These are phyloP conservation scores for Bruguiera hainesii DNA, from an alignment of 441 rosid species.

Conservation along the genomic window DNA sequence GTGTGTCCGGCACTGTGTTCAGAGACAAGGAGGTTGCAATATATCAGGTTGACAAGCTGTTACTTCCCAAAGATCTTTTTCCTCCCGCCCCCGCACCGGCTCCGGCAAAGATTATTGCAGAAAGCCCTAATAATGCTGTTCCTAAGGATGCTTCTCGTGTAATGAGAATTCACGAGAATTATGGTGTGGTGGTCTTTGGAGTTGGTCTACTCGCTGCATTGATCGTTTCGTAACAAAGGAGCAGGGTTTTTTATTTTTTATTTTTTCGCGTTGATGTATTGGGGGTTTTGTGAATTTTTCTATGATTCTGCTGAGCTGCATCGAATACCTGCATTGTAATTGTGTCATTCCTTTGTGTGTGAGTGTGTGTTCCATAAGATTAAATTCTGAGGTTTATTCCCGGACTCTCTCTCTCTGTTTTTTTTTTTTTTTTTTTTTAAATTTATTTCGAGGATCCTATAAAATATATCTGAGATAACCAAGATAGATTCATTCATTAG, in stretches of 20 bases:
- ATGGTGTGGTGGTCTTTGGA: slow-evolving; percentile 15
- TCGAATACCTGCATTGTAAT: no score
- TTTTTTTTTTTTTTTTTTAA: no score
- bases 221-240: neutral
- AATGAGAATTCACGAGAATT: slow-evolving; percentile 26
- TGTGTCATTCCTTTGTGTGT: no score
- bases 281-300: neutral
- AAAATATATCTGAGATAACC: no score
- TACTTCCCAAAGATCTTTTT: slow-evolving; percentile 57
- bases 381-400: no score
- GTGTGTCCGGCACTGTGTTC: slow-evolving; percentile 52
- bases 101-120: neutral
- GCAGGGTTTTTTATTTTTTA: neutral
- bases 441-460: no score
- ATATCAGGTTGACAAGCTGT: slow-evolving; percentile 57
- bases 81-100: slow-evolving; percentile 58
- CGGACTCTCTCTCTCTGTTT: no score
- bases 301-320: no score
- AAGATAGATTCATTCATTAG: no score
- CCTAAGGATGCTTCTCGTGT: slow-evolving; percentile 16
- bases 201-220: neutral
- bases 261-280: neutral
- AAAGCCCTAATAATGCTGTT: neutral
- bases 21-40: slow-evolving; percentile 60
- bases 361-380: no score